These are phyloP conservation scores for Solanum arcanum DNA, from an alignment of 257 asterid genomes.

Conservation along the genomic window DNA sequence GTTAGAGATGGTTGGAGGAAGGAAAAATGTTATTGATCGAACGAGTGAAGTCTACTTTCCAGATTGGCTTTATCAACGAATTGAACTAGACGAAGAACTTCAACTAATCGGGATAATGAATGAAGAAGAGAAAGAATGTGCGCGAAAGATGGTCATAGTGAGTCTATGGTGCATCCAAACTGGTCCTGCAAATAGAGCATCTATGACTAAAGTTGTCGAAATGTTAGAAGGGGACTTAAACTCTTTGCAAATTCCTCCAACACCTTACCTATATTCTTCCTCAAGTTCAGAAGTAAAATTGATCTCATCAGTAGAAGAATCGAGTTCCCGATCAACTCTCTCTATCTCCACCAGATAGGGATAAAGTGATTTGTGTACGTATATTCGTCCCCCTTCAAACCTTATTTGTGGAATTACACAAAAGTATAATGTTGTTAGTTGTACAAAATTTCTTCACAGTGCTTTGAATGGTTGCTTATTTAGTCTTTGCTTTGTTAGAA, in stretches of 20 bases:
- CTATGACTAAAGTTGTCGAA: constrained; percentile 27
- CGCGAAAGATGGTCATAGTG: constrained; percentile 22
- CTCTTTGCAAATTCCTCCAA: constrained; percentile 19
- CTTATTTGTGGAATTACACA: not conserved
- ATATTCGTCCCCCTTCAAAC: rapidly evolving
- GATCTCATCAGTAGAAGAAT: not conserved
- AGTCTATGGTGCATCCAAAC: constrained; percentile 43
- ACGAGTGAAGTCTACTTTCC: constrained; percentile 17
- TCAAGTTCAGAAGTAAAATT: not conserved
- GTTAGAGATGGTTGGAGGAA: constrained; percentile 2
- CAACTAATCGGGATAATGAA: not conserved
- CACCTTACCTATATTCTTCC: constrained; percentile 5
- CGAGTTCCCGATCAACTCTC: not conserved
- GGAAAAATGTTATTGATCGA: not conserved
- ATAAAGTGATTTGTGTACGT: not conserved
- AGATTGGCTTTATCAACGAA: constrained; percentile 11
- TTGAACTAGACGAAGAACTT: not conserved
- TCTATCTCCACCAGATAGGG: not conserved
- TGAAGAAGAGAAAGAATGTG: constrained; percentile 9
- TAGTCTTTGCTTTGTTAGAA: not conserved
- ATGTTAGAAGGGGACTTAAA: constrained; percentile 21
- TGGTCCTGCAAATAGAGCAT: constrained; percentile 14
- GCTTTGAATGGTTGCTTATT: not conserved
- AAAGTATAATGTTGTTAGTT: not conserved
- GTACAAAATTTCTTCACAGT: not conserved